Evolutionary conservation across 257 asterid genomes (phyloP), one percentile per base, ranked within the genome.

Genomic region (Solanum medicagineum): DNA sequence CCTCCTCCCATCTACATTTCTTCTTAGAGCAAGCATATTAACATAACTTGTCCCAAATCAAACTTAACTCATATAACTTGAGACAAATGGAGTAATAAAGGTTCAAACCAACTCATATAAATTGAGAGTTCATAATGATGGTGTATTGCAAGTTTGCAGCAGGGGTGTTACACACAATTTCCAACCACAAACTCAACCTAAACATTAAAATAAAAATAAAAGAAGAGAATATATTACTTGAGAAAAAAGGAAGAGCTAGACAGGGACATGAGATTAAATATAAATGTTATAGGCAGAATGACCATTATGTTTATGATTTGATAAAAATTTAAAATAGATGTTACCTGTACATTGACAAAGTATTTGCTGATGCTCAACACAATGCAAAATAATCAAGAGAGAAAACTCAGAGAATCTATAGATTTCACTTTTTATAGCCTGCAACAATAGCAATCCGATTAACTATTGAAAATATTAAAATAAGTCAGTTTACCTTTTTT

Each of bases 401-500:
- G 87, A 98, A 84, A 89, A 90, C 94, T 89, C 94, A 81, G 93
- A 95, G 75, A 85, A 80, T 45, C 98, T 97, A 20, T 98, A 95
- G 45, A 98, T 93, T 92, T 96, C 98, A 20, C 91, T 90, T 86
- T 94, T 95, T 55, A 96, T 59, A 19, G 93, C 98, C 99, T 96
- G 95, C 86, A 89, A 84, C 22, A 87, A 55, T 86, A 83, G 62
- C 80, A 84, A 62, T 85, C 54, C 68, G 36, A 24, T 80, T 56
- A 73, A 77, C 54, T 17, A 42, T 17, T 70, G 26, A 14, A 40
- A 19, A 40, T 70, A 8, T 20, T 5, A 70, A 19, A 17, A 19
- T 54, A 49, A 22, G 69, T 22, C 54, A 77, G 32, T 82, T 80
- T 71, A 94, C 98, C 98, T 26, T 94, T 96, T 85, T 92, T 82